Evolutionary conservation across 768 basidiomycete species (phyloP).

Genomic region (Mycena vitilis): DNA sequence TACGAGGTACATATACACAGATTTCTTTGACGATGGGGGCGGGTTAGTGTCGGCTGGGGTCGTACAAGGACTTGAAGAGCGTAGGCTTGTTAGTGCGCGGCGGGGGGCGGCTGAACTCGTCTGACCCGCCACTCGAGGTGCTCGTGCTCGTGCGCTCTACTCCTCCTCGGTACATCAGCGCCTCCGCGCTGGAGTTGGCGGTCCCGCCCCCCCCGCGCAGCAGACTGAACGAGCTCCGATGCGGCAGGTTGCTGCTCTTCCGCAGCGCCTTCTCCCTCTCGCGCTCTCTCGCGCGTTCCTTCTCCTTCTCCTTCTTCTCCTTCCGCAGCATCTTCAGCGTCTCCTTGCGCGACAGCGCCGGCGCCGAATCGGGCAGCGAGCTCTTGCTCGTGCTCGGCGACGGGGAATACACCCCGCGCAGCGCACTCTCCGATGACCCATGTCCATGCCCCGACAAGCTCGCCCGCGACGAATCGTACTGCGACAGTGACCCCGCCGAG

Average conservation of each 20-base stretch:
- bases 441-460: constrained; percentile 30
- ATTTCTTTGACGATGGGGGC: not conserved
- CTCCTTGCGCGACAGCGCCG: constrained; percentile 3
- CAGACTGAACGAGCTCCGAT: constrained; percentile 30
- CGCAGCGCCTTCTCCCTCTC: constrained; percentile 30
- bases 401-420: constrained; percentile 9
- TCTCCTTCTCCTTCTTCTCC: constrained; percentile 32
- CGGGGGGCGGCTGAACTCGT: constrained; percentile 16
- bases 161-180: constrained; percentile 11
- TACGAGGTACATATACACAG: constrained; percentile 16
- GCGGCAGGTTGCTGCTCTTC: constrained; percentile 24
- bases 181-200: constrained; percentile 35
- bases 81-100: constrained; percentile 4
- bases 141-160: constrained; percentile 22
- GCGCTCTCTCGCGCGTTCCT: constrained; percentile 15
- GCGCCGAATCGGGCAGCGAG: constrained; percentile 25
- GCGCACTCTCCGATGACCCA: constrained; percentile 25
- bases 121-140: constrained; percentile 32
- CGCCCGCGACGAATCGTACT: constrained; percentile 4
- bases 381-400: constrained; percentile 33
- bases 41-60: constrained; percentile 10
- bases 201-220: constrained; percentile 20
- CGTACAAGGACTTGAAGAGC: constrained; percentile 27
- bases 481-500: constrained; percentile 5
- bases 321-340: constrained; percentile 18